Evolutionary conservation across 2,329 filamentous ascomycete genomes (phyloP).

Genomic region (Ophiostoma sp.): DNA sequence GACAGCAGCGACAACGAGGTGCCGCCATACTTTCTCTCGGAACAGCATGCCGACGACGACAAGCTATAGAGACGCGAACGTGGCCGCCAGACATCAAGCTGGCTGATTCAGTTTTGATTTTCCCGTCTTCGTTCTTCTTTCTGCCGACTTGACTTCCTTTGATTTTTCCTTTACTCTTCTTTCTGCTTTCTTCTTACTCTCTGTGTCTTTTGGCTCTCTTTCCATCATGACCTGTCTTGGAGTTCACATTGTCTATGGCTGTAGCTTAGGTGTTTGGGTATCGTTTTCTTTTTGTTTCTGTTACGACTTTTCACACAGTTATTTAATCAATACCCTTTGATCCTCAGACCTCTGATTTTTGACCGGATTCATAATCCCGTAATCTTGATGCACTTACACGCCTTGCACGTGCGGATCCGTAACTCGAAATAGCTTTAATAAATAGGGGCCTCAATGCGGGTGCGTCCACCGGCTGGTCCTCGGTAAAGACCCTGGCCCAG

Average conservation of each 20-base stretch:
- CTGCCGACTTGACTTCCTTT: not conserved
- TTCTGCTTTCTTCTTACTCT: not conserved
- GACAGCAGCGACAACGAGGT: constrained; percentile 45
- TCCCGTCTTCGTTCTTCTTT: too few relatives aligned
- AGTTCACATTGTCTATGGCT: not conserved
- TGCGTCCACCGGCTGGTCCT: constrained; percentile 21
- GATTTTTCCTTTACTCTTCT: not conserved
- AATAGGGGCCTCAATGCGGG: not conserved
- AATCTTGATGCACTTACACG: constrained; percentile 1
- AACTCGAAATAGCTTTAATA: not conserved
- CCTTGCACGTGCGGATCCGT: constrained; percentile 16
- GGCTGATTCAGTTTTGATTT: not conserved
- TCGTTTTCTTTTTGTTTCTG: not conserved
- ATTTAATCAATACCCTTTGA: not conserved
- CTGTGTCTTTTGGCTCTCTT: not conserved
- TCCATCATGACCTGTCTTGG: not conserved
- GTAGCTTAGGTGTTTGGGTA: not conserved
- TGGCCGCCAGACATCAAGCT: too few relatives aligned
- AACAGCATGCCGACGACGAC: constrained; percentile 34
- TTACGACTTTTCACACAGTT: not conserved
- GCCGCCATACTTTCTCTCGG: constrained; percentile 46
- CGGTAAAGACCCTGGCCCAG: constrained; percentile 21
- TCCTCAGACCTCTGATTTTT: not conserved
- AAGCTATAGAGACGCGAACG: constrained; percentile 15
- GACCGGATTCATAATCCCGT: not conserved